A percentile compares a stretch with the other conserved stretches of the same genome.
Evolutionary conservation across 169 alveolate genomes (phyloP).

Genomic region (Toxoplasma gondii): DNA sequence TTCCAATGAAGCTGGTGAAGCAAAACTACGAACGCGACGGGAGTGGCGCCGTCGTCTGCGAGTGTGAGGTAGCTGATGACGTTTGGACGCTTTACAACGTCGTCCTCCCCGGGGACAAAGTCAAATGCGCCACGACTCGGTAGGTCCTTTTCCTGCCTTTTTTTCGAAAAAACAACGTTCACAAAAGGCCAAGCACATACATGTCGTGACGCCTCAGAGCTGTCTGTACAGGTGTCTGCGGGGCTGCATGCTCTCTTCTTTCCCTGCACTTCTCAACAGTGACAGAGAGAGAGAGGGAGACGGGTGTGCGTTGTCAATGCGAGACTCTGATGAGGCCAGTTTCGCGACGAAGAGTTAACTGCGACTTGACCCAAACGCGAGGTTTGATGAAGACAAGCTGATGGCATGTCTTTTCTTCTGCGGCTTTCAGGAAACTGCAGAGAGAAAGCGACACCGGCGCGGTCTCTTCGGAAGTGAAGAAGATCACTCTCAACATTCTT

Average conservation of each 20-base stretch:
- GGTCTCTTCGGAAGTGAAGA: conserved; percentile 7
- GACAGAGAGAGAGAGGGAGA: no score
- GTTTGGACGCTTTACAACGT: conserved; percentile 55
- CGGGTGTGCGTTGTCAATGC: no score
- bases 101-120: conserved; percentile 42
- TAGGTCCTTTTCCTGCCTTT: not conserved
- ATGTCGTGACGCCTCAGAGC: no score
- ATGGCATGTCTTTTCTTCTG: no score
- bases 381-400: no score
- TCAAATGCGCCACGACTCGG: conserved; percentile 15
- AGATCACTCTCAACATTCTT: not conserved
- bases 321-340: no score
- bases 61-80: conserved; percentile 53
- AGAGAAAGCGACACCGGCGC: conserved; percentile 39
- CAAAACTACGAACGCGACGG: conserved; percentile 42
- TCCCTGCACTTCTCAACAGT: no score
- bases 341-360: no score
- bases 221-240: no score
- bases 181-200: no score
- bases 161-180: not conserved
- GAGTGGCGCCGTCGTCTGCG: conserved; percentile 2
- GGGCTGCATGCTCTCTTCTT: no score
- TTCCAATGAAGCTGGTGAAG: not conserved
- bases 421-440: conserved; percentile 16
- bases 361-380: no score